These are phyloP conservation scores for Colletotrichum agaves DNA, from an alignment of 2,329 filamentous ascomycete genomes.

Conservation along the genomic window DNA sequence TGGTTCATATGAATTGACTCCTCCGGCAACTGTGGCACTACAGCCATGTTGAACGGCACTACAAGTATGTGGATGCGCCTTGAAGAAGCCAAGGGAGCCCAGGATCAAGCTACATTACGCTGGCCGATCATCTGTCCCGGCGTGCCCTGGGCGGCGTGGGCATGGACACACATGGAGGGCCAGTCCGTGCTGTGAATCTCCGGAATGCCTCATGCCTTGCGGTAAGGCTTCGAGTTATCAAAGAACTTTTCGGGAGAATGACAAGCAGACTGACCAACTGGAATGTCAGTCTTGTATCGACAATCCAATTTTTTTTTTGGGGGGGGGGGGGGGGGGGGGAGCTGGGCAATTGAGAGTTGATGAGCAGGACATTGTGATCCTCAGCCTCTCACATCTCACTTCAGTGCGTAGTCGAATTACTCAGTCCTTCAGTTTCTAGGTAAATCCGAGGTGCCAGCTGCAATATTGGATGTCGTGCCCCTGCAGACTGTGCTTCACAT, in stretches of 20 bases:
- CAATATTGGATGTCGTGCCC: background rate
- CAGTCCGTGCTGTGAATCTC: background rate
- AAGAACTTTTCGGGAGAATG: conserved; percentile 4
- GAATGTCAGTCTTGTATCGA: background rate
- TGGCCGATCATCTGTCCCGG: background rate
- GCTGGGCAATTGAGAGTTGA: background rate
- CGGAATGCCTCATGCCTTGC: background rate
- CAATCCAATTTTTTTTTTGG: no score
- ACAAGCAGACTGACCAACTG: background rate
- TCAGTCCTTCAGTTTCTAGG: background rate
- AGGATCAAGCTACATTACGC: background rate
- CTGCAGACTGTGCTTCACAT: no score
- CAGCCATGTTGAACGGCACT: background rate
- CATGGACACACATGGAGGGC: background rate
- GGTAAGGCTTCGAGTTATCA: background rate
- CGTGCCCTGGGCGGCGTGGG: background rate
- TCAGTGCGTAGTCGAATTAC: background rate
- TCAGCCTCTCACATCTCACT: no score
- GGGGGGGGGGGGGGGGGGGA: background rate
- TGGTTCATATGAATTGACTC: background rate
- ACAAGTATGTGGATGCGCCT: conserved; percentile 4
- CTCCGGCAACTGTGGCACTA: conserved; percentile 1
- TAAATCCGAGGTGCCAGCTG: background rate
- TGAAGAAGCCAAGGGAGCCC: conserved; percentile 15
- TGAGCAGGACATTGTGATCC: no score